These are phyloP conservation scores for Trichosporon ovoides DNA, from an alignment of 1,284 basidiomycete genomes.

Conservation along the genomic window DNA sequence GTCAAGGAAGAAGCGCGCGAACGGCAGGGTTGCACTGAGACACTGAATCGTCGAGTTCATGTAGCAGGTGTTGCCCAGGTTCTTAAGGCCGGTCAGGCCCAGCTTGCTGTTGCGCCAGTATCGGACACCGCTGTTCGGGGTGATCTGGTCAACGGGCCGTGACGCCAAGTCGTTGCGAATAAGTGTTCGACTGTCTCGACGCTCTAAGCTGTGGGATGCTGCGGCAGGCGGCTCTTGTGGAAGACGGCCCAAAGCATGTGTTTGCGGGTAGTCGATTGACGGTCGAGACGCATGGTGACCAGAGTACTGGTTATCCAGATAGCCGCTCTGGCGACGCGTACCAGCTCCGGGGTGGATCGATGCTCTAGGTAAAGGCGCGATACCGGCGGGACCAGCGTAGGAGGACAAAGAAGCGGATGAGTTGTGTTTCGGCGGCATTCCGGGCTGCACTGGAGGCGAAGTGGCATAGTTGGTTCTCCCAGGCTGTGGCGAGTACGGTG, in stretches of 20 bases:
- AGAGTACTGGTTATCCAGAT: conserved; percentile 59
- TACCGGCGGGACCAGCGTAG: conserved; percentile 22
- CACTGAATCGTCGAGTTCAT: conserved; percentile 99
- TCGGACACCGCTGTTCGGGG: conserved; percentile 12
- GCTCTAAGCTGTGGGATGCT: conserved; percentile 61
- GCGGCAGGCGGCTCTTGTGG: conserved; percentile 71
- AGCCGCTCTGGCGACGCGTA: conserved; percentile 66
- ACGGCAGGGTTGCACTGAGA: conserved; percentile 82
- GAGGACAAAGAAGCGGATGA: conserved; percentile 24
- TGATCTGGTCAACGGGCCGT: conserved; percentile 8
- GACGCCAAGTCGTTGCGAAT: conserved; percentile 24
- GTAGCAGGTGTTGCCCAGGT: conserved; percentile 97
- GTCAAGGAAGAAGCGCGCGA: conserved; percentile 84
- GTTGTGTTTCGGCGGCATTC: conserved; percentile 14
- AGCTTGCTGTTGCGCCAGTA: conserved; percentile 76
- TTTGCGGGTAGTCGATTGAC: conserved; percentile 72
- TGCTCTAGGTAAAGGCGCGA: conserved; percentile 67
- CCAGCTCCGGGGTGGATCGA: conserved; percentile 60
- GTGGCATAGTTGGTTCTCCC: neutral
- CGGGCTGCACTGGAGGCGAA: neutral
- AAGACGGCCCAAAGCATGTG: conserved; percentile 55
- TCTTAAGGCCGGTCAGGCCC: conserved; percentile 83
- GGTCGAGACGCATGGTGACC: conserved; percentile 39
- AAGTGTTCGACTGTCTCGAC: conserved; percentile 61
- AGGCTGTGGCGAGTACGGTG: neutral